Base-by-base conservation (phyloP, 371 early-diverging fungal species). In the Circinella umbellata region DNA sequence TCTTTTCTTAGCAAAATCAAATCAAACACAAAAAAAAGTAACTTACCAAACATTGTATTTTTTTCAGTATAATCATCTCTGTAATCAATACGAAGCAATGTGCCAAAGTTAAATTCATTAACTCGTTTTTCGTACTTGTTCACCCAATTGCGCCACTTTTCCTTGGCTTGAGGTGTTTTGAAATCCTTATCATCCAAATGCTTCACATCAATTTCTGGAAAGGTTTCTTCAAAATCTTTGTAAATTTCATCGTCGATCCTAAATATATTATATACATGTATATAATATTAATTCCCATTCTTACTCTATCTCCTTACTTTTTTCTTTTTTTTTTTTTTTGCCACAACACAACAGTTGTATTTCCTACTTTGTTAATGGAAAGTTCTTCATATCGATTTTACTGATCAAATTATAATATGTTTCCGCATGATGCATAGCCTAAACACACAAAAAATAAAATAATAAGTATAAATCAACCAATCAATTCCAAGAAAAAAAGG, bases 381-480 rank as follows among this genome's bases (percentile, higher is more conserved):
- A 83, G 68, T 89, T 89, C 47, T 82, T 76, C 46, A 88, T 86
- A 57, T 92, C 93, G 38, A 93, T 80, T 37, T 83, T 64, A 38
- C 84, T 78, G 63, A 97, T 84, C 68, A 97, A 83, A 53, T 91
- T 91, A 85, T 91, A 93, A 79, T 94, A 96, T 14, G 95, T 94
- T 74, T 96, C 96, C 48, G 97, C 96, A 74, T 97, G 96, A 73
- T 94, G 94, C 88, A 94, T 88, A 48, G 96, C 95, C 84, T 84
- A 73, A 57, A 35, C 14, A 49, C 46, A 61, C 53, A 35, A 47
- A n/a, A 59, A 65, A 61, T 36, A 20, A 49, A 38, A 9, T 14
- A 61, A 15, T 4, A 9, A 42, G 47, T 60, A 36, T 27, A 27
- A 27, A 27, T 27, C 27, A 42, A 42, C 42, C 42, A 42, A 42